These are phyloP conservation scores for Sporothrix pallida DNA, from an alignment of 2,329 filamentous ascomycete species.

Conservation along the genomic window DNA sequence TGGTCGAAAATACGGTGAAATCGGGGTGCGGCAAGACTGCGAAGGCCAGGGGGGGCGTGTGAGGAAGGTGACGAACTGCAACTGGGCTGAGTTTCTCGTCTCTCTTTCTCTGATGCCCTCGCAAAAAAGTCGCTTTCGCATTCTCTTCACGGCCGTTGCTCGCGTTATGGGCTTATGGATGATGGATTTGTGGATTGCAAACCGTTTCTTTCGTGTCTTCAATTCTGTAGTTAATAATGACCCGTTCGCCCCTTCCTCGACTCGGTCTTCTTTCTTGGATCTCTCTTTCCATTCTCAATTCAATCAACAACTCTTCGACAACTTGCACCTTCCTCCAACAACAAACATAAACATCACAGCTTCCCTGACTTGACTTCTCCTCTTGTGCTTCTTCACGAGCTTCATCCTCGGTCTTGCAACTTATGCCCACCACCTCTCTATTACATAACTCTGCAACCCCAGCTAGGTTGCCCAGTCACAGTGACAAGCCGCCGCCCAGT, in stretches of 20 bases:
- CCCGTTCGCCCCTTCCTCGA: slow-evolving; percentile 21
- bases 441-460: slow-evolving; percentile 23
- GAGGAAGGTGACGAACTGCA: slow-evolving; percentile 27
- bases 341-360: background rate
- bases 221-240: slow-evolving; percentile 29
- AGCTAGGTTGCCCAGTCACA: slow-evolving; percentile 34
- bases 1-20: slow-evolving; percentile 36
- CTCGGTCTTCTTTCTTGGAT: slow-evolving; percentile 4
- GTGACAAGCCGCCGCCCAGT: background rate
- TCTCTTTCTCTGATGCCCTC: background rate
- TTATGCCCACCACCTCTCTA: slow-evolving; percentile 4
- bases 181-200: slow-evolving; percentile 1
- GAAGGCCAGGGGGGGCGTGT: slow-evolving; percentile 13
- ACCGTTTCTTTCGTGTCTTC: slow-evolving; percentile 19
- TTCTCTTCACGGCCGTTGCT: slow-evolving; percentile 20
- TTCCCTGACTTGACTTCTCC: background rate
- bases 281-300: slow-evolving; percentile 17
- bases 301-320: slow-evolving; percentile 1
- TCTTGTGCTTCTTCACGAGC: slow-evolving; percentile 12
- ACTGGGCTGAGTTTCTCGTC: slow-evolving; percentile 8
- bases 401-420: background rate
- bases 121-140: slow-evolving; percentile 25
- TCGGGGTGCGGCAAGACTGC: slow-evolving; percentile 31
- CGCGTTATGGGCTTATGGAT: slow-evolving; percentile 22
- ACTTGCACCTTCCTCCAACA: slow-evolving; percentile 16